Evolutionary conservation across 306 rosid genomes (phyloP), one percentile per base, ranked within the genome.

Genomic region (Sesbania bispinosa): DNA sequence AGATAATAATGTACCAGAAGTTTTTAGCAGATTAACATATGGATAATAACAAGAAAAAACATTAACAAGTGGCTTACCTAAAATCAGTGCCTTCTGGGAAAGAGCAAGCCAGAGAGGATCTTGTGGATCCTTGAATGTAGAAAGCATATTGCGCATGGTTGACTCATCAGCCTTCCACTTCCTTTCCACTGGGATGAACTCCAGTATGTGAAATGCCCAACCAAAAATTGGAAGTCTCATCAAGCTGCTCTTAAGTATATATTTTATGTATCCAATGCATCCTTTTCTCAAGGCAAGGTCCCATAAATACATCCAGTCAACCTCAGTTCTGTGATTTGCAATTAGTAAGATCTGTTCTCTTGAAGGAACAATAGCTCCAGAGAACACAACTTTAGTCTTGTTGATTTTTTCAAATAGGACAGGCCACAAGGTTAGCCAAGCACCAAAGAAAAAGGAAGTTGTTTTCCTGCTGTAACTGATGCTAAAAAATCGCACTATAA

Each of bases 221-320:
- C 96, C 94, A 77, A 90, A 90, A 32, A 88, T 26, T 4, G 96
- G 96, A n/a, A 88, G 85, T 62, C 74, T 86, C 96, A 88, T 88
- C 77, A 90, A 84, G 60, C 93, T 88, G 80, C 92, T 79, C 84
- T 88, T 90, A 15, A 90, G 93, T 48, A 90, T 35, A 75, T 90
- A 90, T 74, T 81, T 90, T 76, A 90, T 81, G 81, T 45, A 82
- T 65, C 96, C 96, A 19, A 82, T 72, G 77, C 82, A 69, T 69
- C 87, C 94, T 75, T 90, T 90, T 51, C 96, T 82, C 83, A 81
- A 62, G 2, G 96, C 96, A 78, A 90, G 74, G 84, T 90, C 92
- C 96, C 96, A 90, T 77, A 88, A 75, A 65, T 90, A 90, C 96
- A 90, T 90, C 96, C 96, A 90, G 41, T 90, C 96, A 6, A 90